Evolutionary conservation across 2,329 filamentous ascomycete species (phyloP).

Genomic region (Diplodia intermedia): DNA sequence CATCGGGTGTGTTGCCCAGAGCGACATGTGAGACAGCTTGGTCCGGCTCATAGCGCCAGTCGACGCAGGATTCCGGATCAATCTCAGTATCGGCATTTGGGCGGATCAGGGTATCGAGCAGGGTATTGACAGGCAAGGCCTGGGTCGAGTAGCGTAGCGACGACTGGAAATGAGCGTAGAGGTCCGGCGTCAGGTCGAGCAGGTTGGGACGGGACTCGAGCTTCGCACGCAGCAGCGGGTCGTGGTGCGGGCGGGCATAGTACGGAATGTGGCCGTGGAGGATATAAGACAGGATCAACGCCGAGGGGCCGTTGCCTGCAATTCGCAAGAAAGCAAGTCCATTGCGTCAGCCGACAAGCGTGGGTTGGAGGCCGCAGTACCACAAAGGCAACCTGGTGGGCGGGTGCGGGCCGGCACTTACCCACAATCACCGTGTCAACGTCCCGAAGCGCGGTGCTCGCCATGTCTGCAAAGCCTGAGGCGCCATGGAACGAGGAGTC

Average conservation of each 20-base stretch:
- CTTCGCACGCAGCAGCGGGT: slow-evolving; percentile 63
- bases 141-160: slow-evolving; percentile 67
- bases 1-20: slow-evolving; percentile 58
- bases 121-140: slow-evolving; percentile 65
- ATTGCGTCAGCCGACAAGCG: slow-evolving; percentile 39
- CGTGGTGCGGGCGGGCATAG: slow-evolving; percentile 64
- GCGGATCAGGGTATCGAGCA: slow-evolving; percentile 65
- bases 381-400: neutral
- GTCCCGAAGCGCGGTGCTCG: slow-evolving; percentile 45
- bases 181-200: slow-evolving; percentile 56
- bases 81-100: slow-evolving; percentile 66
- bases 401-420: slow-evolving; percentile 34
- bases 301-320: slow-evolving; percentile 66
- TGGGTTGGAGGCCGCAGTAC: neutral
- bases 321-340: slow-evolving; percentile 21
- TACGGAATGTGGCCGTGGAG: slow-evolving; percentile 66
- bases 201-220: slow-evolving; percentile 56
- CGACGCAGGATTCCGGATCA: slow-evolving; percentile 58
- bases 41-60: slow-evolving; percentile 61
- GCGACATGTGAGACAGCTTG: slow-evolving; percentile 61
- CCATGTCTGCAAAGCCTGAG: slow-evolving; percentile 41
- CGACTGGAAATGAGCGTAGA: slow-evolving; percentile 66
- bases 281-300: slow-evolving; percentile 68
- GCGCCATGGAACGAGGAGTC: slow-evolving; percentile 25
- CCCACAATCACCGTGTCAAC: slow-evolving; percentile 52